Conservation (phyloP, 352 stramenopile genomes). For the Pseudoperonospora humuli region DNA sequence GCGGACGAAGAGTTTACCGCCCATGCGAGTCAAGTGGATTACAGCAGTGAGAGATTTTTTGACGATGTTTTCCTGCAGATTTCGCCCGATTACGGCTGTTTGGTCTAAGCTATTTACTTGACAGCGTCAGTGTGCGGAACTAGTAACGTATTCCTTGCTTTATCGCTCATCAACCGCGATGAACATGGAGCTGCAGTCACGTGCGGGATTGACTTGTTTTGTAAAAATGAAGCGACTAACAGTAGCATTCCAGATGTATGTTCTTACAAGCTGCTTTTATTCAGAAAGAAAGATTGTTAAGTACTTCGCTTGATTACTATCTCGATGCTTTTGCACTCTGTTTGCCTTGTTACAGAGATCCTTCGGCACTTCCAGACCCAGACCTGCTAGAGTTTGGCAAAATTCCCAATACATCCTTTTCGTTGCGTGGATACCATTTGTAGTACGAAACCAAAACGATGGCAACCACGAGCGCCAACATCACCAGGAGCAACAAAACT, state of each 20-base stretch:
- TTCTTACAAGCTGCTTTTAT: no score
- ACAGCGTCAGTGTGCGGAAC: background rate
- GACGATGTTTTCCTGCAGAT: constrained; percentile 76
- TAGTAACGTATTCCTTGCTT: constrained; percentile 4
- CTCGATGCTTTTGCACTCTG: background rate
- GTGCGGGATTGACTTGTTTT: constrained; percentile 5
- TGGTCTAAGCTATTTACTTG: constrained; percentile 32
- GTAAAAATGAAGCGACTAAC: no score
- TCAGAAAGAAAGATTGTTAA: no score
- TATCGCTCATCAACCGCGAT: constrained; percentile 19
- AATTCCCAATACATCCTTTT: constrained; percentile 64
- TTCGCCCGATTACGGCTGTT: constrained; percentile 61
- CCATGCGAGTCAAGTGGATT: constrained; percentile 47
- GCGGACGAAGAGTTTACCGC: constrained; percentile 42
- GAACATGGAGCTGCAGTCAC: constrained; percentile 7
- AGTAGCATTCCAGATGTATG: no score
- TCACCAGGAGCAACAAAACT: constrained; percentile 48
- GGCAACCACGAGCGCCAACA: constrained; percentile 42
- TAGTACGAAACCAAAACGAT: constrained; percentile 66
- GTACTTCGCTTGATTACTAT: no score
- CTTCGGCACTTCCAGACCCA: constrained; percentile 10
- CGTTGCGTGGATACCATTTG: constrained; percentile 67
- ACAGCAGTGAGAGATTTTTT: constrained; percentile 64
- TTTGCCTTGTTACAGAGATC: background rate
- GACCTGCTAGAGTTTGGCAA: constrained; percentile 24